Percentiles rank a stretch among this genome's conserved stretches.
Evolutionary conservation across 352 stramenopile species (phyloP).

Genomic region (Phytopythium mirpurense): DNA sequence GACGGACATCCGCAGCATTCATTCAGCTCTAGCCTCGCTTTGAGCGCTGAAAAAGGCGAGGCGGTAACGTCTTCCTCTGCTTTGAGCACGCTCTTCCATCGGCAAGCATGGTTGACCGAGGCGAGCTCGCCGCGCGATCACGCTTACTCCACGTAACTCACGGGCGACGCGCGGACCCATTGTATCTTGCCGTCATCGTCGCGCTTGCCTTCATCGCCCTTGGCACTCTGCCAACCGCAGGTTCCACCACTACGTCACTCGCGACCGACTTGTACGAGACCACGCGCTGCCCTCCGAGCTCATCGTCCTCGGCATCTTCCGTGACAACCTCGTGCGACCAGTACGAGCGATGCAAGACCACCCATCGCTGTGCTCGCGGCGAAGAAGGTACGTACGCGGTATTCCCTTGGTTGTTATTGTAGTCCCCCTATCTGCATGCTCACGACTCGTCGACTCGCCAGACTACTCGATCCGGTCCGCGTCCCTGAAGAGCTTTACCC

Average conservation of each 20-base stretch:
- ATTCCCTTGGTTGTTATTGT: too few species aligned
- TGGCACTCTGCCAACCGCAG: too few species aligned
- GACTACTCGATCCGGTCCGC: constrained; percentile 84
- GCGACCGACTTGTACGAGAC: constrained; percentile 47
- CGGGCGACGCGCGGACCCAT: not conserved
- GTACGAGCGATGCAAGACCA: constrained; percentile 95
- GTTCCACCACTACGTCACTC: constrained; percentile 6
- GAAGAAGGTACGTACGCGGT: constrained; percentile 46
- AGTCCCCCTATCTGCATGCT: too few species aligned
- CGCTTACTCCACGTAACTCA: not conserved
- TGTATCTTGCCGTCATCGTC: not conserved
- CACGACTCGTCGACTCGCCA: too few species aligned
- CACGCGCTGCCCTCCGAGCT: constrained; percentile 58
- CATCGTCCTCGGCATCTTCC: constrained; percentile 30
- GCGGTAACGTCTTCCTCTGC: not conserved
- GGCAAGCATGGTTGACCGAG: not conserved
- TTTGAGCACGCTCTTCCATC: not conserved
- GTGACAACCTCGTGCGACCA: constrained; percentile 27
- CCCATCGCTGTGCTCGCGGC: constrained; percentile 88
- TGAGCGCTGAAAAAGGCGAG: too few species aligned
- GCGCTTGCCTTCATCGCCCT: not conserved
- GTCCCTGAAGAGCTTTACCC: constrained; percentile 63
- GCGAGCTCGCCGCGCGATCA: not conserved
- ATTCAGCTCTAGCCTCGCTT: too few species aligned
- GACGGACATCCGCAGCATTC: too few species aligned